Conservation (phyloP, 768 basidiomycete genomes). For the Hortiboletus campestris region DNA sequence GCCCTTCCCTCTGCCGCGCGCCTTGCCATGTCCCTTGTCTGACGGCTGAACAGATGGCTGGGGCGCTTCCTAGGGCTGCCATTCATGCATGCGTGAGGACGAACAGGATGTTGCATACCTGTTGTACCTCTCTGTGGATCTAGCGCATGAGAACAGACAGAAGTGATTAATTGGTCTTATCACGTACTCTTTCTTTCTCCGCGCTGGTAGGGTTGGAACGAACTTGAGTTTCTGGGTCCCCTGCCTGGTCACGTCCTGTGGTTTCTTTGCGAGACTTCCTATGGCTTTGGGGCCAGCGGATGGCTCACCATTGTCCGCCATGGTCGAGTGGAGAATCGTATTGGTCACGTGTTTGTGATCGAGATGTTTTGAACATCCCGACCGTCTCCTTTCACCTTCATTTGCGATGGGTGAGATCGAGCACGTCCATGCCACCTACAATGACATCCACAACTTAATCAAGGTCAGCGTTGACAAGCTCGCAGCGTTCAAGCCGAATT, state of each 20-base stretch:
- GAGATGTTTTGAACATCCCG: background rate
- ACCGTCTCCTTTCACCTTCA: background rate
- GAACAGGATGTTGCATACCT: slow-evolving; percentile 40
- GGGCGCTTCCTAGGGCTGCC: slow-evolving; percentile 45
- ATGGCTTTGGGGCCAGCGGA: slow-evolving; percentile 58
- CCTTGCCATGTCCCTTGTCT: slow-evolving; percentile 43
- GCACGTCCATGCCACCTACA: slow-evolving; percentile 79
- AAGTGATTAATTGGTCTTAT: slow-evolving; percentile 13
- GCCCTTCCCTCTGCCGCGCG: slow-evolving; percentile 49
- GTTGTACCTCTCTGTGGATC: slow-evolving; percentile 56
- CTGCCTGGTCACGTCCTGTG: slow-evolving; percentile 66
- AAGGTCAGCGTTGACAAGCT: slow-evolving; percentile 64
- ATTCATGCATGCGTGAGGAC: slow-evolving; percentile 1
- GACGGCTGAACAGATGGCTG: slow-evolving; percentile 34
- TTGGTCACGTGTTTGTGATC: slow-evolving; percentile 19
- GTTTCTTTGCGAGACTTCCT: slow-evolving; percentile 71
- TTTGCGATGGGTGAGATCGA: slow-evolving; percentile 42
- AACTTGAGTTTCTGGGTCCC: slow-evolving; percentile 80
- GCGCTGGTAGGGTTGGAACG: slow-evolving; percentile 69
- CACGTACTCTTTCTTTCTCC: slow-evolving; percentile 78
- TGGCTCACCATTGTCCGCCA: slow-evolving; percentile 17
- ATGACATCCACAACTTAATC: slow-evolving; percentile 90
- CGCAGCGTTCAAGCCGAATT: slow-evolving; percentile 81
- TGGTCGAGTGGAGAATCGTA: slow-evolving; percentile 1
- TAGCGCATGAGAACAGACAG: slow-evolving; percentile 12